Conservation (phyloP, 345 rosid genomes). For the Heritiera fomes region DNA sequence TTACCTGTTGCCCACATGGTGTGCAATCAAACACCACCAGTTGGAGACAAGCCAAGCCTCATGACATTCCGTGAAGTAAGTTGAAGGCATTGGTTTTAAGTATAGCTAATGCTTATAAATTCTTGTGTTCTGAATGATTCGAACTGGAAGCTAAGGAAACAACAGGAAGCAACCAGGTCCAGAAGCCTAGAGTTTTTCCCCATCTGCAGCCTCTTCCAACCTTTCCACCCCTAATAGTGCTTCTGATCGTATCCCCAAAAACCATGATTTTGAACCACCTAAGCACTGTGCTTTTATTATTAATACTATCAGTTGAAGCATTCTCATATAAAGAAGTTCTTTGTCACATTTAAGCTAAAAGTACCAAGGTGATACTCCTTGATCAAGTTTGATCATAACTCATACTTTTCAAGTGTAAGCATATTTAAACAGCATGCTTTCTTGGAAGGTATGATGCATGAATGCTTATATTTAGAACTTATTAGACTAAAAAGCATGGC, state of each 20-base stretch:
- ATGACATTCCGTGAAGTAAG: constrained; percentile 94
- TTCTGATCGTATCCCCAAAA: constrained; percentile 1
- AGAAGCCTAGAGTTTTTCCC: neutral
- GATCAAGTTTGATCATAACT: neutral
- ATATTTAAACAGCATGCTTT: neutral
- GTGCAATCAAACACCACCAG: constrained; percentile 95
- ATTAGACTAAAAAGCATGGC: neutral
- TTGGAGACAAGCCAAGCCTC: constrained; percentile 89
- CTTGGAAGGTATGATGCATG: neutral
- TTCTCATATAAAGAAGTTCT: neutral
- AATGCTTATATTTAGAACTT: neutral
- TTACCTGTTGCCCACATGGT: constrained; percentile 92
- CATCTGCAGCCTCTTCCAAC: neutral
- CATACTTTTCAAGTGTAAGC: neutral
- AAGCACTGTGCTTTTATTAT: neutral
- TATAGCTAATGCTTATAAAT: neutral
- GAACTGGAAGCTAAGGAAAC: constrained; percentile 21
- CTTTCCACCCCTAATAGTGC: neutral
- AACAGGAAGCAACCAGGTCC: neutral
- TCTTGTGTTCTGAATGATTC: constrained; percentile 12
- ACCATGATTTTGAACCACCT: neutral
- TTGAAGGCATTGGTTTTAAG: constrained; percentile 4
- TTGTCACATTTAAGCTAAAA: neutral
- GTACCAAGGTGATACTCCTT: neutral
- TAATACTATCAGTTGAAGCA: neutral